A percentile compares a stretch with the other conserved stretches of the same genome.
phyloP scores from a whole-genome alignment of 2,329 filamentous ascomycete species.

The Ceratocystis huliohia region DNA sequence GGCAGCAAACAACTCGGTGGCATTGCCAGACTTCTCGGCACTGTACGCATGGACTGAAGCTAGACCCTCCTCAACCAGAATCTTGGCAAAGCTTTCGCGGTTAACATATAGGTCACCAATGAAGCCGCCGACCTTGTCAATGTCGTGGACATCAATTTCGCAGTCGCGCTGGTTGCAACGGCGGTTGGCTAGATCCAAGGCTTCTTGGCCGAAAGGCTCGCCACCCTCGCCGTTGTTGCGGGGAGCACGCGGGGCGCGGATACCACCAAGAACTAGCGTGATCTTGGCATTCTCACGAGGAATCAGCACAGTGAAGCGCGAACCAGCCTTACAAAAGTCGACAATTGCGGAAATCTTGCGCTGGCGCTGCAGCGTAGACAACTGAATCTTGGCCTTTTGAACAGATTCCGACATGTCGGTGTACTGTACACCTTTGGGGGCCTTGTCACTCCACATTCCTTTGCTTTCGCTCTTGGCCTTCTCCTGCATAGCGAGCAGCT shows the following conservation, averaged over 20 bases:
- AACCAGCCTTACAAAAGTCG: constrained; percentile 96
- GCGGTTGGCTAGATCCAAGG: constrained; percentile 77
- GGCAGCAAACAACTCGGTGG: constrained; percentile 72
- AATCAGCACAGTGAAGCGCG: constrained; percentile 81
- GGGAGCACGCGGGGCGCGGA: constrained; percentile 78
- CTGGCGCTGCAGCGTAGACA: constrained; percentile 75
- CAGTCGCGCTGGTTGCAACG: constrained; percentile 89
- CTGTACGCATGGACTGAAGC: constrained; percentile 90
- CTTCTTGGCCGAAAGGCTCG: constrained; percentile 92
- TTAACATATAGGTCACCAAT: constrained; percentile 90
- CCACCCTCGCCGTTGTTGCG: constrained; percentile 61
- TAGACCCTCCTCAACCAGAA: constrained; percentile 84
- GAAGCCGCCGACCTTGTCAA: constrained; percentile 94
- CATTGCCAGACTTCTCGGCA: constrained; percentile 87
- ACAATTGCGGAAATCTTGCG: constrained; percentile 87
- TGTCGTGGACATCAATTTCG: constrained; percentile 86
- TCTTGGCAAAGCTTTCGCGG: constrained; percentile 89
- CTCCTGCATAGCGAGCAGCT: constrained; percentile 67
- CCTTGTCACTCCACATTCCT: constrained; percentile 89
- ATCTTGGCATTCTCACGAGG: constrained; percentile 89
- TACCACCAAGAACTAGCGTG: constrained; percentile 85
- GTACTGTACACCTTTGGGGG: constrained; percentile 69
- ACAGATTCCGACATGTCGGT: constrained; percentile 82
- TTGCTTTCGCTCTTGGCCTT: constrained; percentile 75
- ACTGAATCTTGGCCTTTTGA: constrained; percentile 91